Evolutionary conservation across 2,329 filamentous ascomycete genomes (phyloP).

Genomic region (Periconia macrospinosa): DNA sequence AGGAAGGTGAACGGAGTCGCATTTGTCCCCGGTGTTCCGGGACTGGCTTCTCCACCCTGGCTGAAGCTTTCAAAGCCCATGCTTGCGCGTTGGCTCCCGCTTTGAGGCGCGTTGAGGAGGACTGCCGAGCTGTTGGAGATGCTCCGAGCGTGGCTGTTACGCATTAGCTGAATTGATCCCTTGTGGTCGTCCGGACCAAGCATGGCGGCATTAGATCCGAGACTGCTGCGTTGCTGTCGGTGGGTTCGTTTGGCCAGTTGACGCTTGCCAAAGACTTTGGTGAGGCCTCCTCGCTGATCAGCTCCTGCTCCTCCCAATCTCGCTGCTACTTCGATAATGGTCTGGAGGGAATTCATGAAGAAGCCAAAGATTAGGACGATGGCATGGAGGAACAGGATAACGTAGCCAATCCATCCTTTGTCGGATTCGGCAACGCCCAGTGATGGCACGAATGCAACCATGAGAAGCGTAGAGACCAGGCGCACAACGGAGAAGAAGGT

Average conservation of each 20-base stretch:
- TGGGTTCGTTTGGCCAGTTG: slow-evolving; percentile 76
- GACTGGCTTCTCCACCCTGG: slow-evolving; percentile 52
- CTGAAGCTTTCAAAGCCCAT: slow-evolving; percentile 58
- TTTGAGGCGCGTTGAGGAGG: slow-evolving; percentile 56
- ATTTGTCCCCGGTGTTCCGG: slow-evolving; percentile 72
- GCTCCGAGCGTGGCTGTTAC: slow-evolving; percentile 57
- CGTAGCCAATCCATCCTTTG: slow-evolving; percentile 95
- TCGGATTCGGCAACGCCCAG: slow-evolving; percentile 75
- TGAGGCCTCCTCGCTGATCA: slow-evolving; percentile 76
- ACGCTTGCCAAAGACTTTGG: slow-evolving; percentile 85
- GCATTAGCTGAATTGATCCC: slow-evolving; percentile 59
- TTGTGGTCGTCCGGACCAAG: slow-evolving; percentile 68
- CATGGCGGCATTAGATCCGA: slow-evolving; percentile 82
- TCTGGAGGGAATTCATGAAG: slow-evolving; percentile 88
- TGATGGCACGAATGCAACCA: slow-evolving; percentile 75
- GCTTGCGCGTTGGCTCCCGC: slow-evolving; percentile 50
- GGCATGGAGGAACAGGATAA: slow-evolving; percentile 83
- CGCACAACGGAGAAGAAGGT: slow-evolving; percentile 79
- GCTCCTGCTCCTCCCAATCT: slow-evolving; percentile 81
- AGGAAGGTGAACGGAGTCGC: slow-evolving; percentile 73
- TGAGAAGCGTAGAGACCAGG: slow-evolving; percentile 63
- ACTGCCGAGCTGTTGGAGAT: slow-evolving; percentile 65
- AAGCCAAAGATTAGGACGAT: slow-evolving; percentile 88
- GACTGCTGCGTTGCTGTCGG: slow-evolving; percentile 72
- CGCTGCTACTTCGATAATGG: slow-evolving; percentile 83